Evolutionary conservation across 768 basidiomycete species (phyloP), one percentile per base, ranked within the genome.

Genomic region (Ramaria rubella): DNA sequence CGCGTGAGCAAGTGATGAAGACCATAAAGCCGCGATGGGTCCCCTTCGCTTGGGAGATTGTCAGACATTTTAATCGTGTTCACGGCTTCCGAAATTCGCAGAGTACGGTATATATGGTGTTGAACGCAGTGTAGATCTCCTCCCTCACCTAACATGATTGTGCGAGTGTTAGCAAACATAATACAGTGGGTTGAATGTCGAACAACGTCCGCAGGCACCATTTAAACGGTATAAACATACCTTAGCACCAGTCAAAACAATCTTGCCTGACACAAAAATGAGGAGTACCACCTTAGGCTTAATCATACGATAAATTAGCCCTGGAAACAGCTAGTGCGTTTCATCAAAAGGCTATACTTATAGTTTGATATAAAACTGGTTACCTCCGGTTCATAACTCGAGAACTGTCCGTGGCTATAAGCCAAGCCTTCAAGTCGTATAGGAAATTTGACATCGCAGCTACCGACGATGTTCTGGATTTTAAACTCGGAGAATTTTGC

Each of bases 401-500:
- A 92, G 78, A 97, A 96, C 75, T 94, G 89, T 67, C 94, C 94
- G 81, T 98, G 96, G 64, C 86, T 87, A 75, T 95, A 99, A 2
- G 95, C 94, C 60, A 99, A 79, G 52, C 96, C 96, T 75, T 98
- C 96, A 66, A 98, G 75, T 60, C 96, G 84, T 67, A 98, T 98
- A 59, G 96, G 95, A 76, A 99, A 98, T 75, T 94, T 95, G 68
- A 97, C 95, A 68, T 99, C 95, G 72, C 95, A 97, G 68, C 85
- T 88, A 45, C 94, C 95, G 31, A 98, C 96, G 48, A 98, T 98
- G 72, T 98, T 99, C 78, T 98, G 95, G 50, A 98, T 98, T 76
- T 98, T 99, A 78, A 98, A 98, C 72, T 99, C 95, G 38, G 91
- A 92, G 71, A 98, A 98, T 75, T 97, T 97, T 65, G 95, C 94